A percentile compares a stretch with the other conserved stretches of the same genome.
Evolutionary conservation across 1,284 basidiomycete species (phyloP).

Genomic region (Ganoderma meredithae): DNA sequence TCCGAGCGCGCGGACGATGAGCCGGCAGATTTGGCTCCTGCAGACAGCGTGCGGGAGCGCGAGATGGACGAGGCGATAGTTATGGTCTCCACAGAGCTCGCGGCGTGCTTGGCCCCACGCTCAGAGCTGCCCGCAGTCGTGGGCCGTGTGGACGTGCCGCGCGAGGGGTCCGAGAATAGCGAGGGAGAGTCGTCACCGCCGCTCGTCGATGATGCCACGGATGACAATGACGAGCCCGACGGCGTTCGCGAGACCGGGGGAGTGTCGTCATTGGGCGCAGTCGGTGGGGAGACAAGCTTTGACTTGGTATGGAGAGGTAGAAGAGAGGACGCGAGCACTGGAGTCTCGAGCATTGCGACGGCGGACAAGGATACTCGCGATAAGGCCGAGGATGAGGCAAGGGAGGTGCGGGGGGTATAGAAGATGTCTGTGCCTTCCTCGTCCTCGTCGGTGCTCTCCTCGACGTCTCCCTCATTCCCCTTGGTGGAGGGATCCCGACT

Average conservation of each 20-base stretch:
- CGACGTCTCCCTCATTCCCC: slow-evolving; percentile 40
- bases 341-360: slow-evolving; percentile 42
- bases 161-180: slow-evolving; percentile 42
- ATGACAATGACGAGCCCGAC: slow-evolving; percentile 43
- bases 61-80: slow-evolving; percentile 38
- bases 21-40: slow-evolving; percentile 28
- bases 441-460: slow-evolving; percentile 45
- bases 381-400: slow-evolving; percentile 54
- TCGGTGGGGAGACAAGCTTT: slow-evolving; percentile 15
- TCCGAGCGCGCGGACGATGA: slow-evolving; percentile 28
- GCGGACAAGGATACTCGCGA: slow-evolving; percentile 36
- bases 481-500: slow-evolving; percentile 29
- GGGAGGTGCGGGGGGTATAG: slow-evolving; percentile 53
- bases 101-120: slow-evolving; percentile 20
- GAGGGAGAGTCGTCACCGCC: slow-evolving; percentile 38
- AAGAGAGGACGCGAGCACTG: slow-evolving; percentile 39
- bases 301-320: slow-evolving; percentile 33
- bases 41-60: slow-evolving; percentile 25
- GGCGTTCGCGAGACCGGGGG: slow-evolving; percentile 35
- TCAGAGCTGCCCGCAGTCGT: slow-evolving; percentile 40
- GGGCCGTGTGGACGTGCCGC: slow-evolving; percentile 37
- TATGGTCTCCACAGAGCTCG: slow-evolving; percentile 32
- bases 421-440: slow-evolving; percentile 55
- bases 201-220: slow-evolving; percentile 48
- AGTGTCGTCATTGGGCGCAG: slow-evolving; percentile 27